Conservation (phyloP, 1,139 yeast genomes). For the Saccharomycopsis hybrid region DNA sequence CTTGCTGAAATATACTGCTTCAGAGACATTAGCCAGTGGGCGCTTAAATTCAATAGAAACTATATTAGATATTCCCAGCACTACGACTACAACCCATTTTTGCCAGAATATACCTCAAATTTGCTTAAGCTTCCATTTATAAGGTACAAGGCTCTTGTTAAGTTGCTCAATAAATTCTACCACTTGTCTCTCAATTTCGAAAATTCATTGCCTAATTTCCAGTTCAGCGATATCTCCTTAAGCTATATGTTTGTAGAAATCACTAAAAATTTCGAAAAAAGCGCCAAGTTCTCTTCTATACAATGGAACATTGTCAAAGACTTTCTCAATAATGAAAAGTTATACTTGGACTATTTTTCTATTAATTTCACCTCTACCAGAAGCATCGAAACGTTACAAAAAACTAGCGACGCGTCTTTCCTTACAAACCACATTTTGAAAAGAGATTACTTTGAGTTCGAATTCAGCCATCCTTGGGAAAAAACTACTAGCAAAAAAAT, state of each 20-base stretch:
- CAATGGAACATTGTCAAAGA: conserved; percentile 19
- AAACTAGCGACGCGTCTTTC: background rate
- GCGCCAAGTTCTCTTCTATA: conserved; percentile 10
- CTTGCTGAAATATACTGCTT: conserved; percentile 17
- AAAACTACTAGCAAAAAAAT: conserved; percentile 15
- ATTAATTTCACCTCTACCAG: conserved; percentile 11
- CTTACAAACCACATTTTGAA: conserved; percentile 8
- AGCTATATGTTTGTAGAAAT: conserved; percentile 12
- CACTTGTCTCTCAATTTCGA: conserved; percentile 11
- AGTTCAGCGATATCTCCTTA: conserved; percentile 11
- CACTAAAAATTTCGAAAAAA: conserved; percentile 9
- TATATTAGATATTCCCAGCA: conserved; percentile 12
- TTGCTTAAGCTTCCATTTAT: conserved; percentile 19
- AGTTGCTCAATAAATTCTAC: conserved; percentile 9
- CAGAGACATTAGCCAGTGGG: conserved; percentile 17
- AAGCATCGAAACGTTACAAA: conserved; percentile 8
- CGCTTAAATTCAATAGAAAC: conserved; percentile 10
- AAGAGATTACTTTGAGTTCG: conserved; percentile 20
- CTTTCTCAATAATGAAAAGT: conserved; percentile 17
- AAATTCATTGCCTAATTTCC: conserved; percentile 12
- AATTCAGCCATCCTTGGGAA: conserved; percentile 17
- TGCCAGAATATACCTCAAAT: conserved; percentile 1
- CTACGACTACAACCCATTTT: conserved; percentile 9
- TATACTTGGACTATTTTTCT: conserved; percentile 17
- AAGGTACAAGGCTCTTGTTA: conserved; percentile 16